Base-by-base conservation (phyloP, 2,329 filamentous ascomycete genomes). In the Colletotrichum cuscutae region DNA sequence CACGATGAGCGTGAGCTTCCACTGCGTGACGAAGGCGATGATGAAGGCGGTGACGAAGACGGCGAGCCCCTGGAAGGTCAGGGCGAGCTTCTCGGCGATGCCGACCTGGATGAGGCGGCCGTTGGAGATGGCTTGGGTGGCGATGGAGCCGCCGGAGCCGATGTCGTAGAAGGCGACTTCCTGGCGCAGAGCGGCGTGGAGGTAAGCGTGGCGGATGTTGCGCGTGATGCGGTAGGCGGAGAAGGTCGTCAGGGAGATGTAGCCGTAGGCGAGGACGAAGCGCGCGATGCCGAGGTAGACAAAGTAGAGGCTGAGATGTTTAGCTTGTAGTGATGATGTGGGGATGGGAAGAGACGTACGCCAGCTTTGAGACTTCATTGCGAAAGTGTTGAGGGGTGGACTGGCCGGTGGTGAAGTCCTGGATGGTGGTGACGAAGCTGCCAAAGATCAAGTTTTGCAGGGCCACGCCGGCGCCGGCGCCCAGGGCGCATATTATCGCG, bases 211-310 rank as follows among this genome's bases (percentile, higher is more conserved):
- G 11, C 89, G 82, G 37, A 85, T 80, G 37, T 82, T 85, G 68
- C 86, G 85, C 3, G 87, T 87, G 4, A 87, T 86, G 11, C 87
- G 82, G 65, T 86, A 86, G 2, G 87, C 87, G 4, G 86, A 82
- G 52, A 89, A 85, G 3, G 86, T 89, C 24, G 89, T 78, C 61
- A 82, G 79, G 3, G 80, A 77, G 59, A 83, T 83, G 77, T 84
- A 84, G 22, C 84, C 77, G 74, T 90, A 91, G 13, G 86, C 82
- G 19, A 89, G 79, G 26, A 81, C 77, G 71, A 90, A 88, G 57
- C 88, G 86, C 0, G 80, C 89, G 63, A 90, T 81, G 75, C 89
- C 90, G 13, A 91, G 81, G 73, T 90, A 91, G 30, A 91, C 82
- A 75, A 91, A 90, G 77, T 87, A 90, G 6, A 91, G 80, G 0